Conservation (phyloP, 176 grass and related monocot genomes). For the Carex cristatella region DNA sequence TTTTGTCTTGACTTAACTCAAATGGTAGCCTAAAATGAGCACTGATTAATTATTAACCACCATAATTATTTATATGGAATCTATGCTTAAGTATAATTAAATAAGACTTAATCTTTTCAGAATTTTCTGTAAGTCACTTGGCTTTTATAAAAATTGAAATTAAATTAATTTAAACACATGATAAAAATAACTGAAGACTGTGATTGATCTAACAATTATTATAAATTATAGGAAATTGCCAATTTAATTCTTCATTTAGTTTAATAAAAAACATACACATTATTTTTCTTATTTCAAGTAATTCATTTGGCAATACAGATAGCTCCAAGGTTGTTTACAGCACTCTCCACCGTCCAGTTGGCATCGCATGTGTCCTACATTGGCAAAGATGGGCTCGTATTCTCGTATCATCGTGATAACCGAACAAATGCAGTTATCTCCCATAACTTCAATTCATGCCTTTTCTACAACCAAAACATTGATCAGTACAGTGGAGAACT, state of each 20-base stretch:
- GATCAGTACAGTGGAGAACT: background rate
- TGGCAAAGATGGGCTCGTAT: slow-evolving; percentile 17
- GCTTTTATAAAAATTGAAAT: background rate
- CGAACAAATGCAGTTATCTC: background rate
- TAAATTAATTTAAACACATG: background rate
- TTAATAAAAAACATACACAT: background rate
- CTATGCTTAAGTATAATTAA: background rate
- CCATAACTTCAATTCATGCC: background rate
- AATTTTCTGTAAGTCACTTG: background rate
- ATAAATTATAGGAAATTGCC: background rate
- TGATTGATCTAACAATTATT: background rate
- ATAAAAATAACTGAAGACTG: background rate
- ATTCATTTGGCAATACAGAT: slow-evolving; percentile 2
- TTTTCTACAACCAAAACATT: slow-evolving; percentile 23
- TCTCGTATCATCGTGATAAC: slow-evolving; percentile 14
- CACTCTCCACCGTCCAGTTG: background rate
- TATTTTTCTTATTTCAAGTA: background rate
- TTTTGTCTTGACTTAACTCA: background rate
- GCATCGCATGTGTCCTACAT: slow-evolving; percentile 14
- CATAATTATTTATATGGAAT: background rate
- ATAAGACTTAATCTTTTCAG: background rate
- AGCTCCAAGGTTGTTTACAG: slow-evolving; percentile 6
- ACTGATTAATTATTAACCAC: background rate
- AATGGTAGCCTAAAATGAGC: background rate
- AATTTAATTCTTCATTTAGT: background rate